Conservation (phyloP, 129 eudicot genomes). For the Deinandra increscens region DNA sequence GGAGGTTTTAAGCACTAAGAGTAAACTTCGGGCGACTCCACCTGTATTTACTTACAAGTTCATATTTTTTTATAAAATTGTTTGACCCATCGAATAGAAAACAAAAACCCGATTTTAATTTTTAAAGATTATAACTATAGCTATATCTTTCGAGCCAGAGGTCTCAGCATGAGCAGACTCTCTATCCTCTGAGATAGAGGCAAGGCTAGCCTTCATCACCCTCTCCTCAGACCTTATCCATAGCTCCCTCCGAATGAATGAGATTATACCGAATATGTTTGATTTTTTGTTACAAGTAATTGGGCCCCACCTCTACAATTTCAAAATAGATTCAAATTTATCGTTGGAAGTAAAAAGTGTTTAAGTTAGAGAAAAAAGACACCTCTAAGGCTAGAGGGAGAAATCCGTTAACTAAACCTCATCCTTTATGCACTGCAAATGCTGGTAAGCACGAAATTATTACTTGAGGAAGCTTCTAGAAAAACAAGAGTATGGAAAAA, state of each 20-base stretch:
- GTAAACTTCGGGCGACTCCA: background rate
- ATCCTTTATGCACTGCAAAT: conserved; percentile 75
- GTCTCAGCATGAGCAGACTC: too few species aligned
- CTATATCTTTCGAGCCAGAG: too few species aligned
- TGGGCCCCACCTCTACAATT: background rate
- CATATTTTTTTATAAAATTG: background rate
- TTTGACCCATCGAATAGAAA: background rate
- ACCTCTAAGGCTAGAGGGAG: conserved; percentile 80
- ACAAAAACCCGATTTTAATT: background rate
- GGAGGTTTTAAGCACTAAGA: background rate
- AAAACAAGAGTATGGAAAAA: too few species aligned
- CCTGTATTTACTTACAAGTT: background rate
- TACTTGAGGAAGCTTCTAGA: background rate
- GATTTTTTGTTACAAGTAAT: background rate
- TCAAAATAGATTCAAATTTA: background rate
- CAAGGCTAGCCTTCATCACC: too few species aligned
- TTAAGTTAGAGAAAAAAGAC: background rate
- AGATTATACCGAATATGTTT: too few species aligned
- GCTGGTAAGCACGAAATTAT: conserved; percentile 32
- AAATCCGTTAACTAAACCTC: conserved; percentile 79
- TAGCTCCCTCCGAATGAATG: too few species aligned
- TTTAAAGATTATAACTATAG: too few species aligned
- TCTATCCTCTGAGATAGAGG: too few species aligned
- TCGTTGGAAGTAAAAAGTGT: background rate
- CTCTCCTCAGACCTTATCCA: too few species aligned